A percentile compares a stretch with the other conserved stretches of the same genome.
Conservation (phyloP, 2,329 filamentous ascomycete species). For the Celoporthe dispersa region DNA sequence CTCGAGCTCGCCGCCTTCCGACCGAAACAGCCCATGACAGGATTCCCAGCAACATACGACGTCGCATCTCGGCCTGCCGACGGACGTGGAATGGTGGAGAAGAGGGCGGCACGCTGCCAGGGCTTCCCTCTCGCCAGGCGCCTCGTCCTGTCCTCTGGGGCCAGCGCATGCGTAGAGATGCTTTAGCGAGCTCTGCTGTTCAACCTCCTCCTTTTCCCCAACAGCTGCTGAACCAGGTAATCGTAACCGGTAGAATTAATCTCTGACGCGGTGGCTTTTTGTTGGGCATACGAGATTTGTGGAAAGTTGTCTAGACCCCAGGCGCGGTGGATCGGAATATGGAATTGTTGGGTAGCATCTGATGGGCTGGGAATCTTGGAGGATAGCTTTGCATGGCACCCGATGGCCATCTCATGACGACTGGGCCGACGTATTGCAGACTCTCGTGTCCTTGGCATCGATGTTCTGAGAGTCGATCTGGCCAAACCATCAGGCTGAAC, state of each 20-base stretch:
- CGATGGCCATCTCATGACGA: not conserved
- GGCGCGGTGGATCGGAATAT: not conserved
- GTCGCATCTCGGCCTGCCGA: not conserved
- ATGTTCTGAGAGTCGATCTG: not conserved
- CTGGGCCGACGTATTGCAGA: not conserved
- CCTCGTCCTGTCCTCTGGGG: not conserved
- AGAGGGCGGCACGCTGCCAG: not conserved
- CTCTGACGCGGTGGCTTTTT: not conserved
- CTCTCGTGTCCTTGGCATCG: not conserved
- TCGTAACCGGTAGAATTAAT: not conserved
- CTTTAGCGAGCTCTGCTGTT: not conserved
- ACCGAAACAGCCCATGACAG: not conserved
- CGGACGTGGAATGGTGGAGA: not conserved
- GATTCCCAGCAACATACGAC: not conserved
- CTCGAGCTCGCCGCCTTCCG: slow-evolving; percentile 2
- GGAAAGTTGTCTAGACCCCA: not conserved
- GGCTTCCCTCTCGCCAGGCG: not conserved
- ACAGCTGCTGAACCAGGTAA: not conserved
- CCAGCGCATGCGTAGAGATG: not conserved
- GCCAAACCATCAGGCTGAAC: not conserved
- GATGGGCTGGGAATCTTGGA: not conserved
- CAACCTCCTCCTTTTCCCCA: not conserved
- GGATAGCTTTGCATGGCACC: not conserved
- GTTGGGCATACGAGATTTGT: not conserved
- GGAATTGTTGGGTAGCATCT: not conserved